Evolutionary conservation across 2,329 filamentous ascomycete genomes (phyloP).

Genomic region (Penicillium sp.): DNA sequence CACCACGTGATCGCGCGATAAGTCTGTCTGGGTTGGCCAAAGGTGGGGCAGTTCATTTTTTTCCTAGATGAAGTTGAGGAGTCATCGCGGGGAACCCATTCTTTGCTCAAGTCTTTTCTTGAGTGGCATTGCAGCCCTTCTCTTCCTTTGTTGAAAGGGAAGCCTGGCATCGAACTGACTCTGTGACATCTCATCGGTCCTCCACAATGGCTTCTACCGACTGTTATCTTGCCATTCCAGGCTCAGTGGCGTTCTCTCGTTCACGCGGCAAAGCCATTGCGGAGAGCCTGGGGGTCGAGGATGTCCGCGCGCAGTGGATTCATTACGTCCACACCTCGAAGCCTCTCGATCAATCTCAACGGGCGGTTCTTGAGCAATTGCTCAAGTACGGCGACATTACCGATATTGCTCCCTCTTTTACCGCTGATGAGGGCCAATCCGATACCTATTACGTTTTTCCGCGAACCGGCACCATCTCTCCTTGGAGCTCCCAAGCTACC

Average conservation of each 20-base stretch:
- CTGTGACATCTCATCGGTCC: slow-evolving; percentile 8
- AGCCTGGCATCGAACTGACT: slow-evolving; percentile 5
- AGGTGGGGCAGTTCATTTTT: slow-evolving; percentile 21
- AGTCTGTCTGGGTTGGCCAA: slow-evolving; percentile 17
- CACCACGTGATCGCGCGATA: slow-evolving; percentile 19
- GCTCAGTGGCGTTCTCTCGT: slow-evolving; percentile 41
- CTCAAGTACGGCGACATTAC: slow-evolving; percentile 56
- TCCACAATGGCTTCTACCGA: slow-evolving; percentile 31
- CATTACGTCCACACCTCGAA: slow-evolving; percentile 62
- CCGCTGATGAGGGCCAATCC: slow-evolving; percentile 46
- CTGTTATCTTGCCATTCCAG: slow-evolving; percentile 34
- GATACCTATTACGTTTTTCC: slow-evolving; percentile 68
- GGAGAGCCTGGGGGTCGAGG: slow-evolving; percentile 37
- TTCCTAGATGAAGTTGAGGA: slow-evolving; percentile 18
- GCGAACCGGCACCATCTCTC: slow-evolving; percentile 75
- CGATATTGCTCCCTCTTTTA: slow-evolving; percentile 39
- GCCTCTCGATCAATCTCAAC: slow-evolving; percentile 43
- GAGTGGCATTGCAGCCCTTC: slow-evolving; percentile 21
- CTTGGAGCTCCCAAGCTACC: slow-evolving; percentile 96
- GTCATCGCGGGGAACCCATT: slow-evolving; percentile 18
- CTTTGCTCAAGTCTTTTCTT: slow-evolving; percentile 20
- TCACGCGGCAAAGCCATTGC: slow-evolving; percentile 42
- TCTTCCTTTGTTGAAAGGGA: slow-evolving; percentile 17
- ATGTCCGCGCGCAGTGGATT: slow-evolving; percentile 44
- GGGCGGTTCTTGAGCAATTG: slow-evolving; percentile 52